Evolutionary conservation across 179 eudicot genomes (phyloP).

Genomic region (Patellifolia procumbens): DNA sequence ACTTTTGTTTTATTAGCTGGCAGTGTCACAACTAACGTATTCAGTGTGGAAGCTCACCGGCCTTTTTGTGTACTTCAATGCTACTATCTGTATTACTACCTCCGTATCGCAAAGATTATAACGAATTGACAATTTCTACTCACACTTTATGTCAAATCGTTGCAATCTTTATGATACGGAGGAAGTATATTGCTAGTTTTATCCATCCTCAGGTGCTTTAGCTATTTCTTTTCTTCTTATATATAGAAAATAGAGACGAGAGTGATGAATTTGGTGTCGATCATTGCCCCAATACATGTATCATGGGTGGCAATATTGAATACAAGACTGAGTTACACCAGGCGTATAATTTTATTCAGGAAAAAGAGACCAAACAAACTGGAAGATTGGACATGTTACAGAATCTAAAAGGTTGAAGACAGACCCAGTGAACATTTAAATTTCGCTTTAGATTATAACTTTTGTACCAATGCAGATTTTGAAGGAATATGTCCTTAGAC

Average conservation of each 20-base stretch:
- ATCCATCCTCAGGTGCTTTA: background rate
- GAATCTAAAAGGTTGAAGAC: slow-evolving; percentile 52
- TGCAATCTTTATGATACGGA: no score
- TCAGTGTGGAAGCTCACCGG: background rate
- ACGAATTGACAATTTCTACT: no score
- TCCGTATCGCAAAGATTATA: no score
- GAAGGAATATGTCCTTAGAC: no score
- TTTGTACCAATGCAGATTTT: slow-evolving; percentile 49
- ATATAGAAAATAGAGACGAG: slow-evolving; percentile 91
- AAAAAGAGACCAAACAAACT: slow-evolving; percentile 33
- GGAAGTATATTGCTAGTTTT: background rate
- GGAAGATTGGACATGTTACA: slow-evolving; percentile 40
- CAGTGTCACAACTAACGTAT: background rate
- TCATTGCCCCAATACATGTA: slow-evolving; percentile 75
- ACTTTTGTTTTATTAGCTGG: background rate
- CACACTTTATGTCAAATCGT: no score
- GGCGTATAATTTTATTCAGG: slow-evolving; percentile 28
- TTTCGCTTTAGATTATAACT: background rate
- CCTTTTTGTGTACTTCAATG: background rate
- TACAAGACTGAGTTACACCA: slow-evolving; percentile 44
- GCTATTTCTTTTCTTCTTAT: background rate
- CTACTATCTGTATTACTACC: slow-evolving; percentile 2
- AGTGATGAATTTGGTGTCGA: slow-evolving; percentile 78
- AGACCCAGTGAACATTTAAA: background rate
- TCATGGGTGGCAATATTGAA: slow-evolving; percentile 76